Percentiles rank a stretch among this genome's conserved stretches.
phyloP scores from a whole-genome alignment of 2,329 filamentous ascomycete genomes.

The Calonectria naviculata region DNA sequence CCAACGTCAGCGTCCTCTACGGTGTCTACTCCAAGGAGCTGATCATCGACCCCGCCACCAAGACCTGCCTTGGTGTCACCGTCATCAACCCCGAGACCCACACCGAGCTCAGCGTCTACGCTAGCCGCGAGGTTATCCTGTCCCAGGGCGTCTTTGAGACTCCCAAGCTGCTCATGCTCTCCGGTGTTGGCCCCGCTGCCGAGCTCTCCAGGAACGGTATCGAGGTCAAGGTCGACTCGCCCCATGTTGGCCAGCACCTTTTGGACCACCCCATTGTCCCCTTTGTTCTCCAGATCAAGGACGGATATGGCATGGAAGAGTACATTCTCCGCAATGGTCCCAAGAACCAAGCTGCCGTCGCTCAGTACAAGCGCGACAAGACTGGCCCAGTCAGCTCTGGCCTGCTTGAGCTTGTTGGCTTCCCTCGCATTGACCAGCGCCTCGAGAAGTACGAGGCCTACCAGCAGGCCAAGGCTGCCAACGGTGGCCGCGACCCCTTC shows the following conservation, averaged over 20 bases:
- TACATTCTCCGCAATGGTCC: constrained; percentile 52
- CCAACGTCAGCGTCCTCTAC: constrained; percentile 64
- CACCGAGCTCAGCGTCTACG: constrained; percentile 56
- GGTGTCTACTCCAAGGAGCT: constrained; percentile 62
- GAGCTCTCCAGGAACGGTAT: constrained; percentile 66
- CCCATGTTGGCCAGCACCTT: constrained; percentile 73
- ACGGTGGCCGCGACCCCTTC: constrained; percentile 63
- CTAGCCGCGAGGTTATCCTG: constrained; percentile 60
- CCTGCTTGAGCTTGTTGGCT: constrained; percentile 62
- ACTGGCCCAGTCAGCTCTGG: constrained; percentile 54
- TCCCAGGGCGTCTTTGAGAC: constrained; percentile 69
- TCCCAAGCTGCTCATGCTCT: constrained; percentile 73
- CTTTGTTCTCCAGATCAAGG: constrained; percentile 52
- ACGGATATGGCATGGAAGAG: constrained; percentile 53
- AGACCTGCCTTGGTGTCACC: constrained; percentile 56
- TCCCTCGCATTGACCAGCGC: constrained; percentile 67
- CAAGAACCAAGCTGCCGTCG: constrained; percentile 46
- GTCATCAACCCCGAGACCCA: constrained; percentile 49
- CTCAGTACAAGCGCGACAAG: constrained; percentile 36
- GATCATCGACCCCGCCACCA: constrained; percentile 58
- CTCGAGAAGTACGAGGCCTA: constrained; percentile 62
- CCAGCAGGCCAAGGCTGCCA: constrained; percentile 50
- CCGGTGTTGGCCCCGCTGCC: constrained; percentile 66
- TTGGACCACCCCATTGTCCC: constrained; percentile 69
- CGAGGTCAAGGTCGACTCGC: constrained; percentile 62